Conservation (phyloP, 768 basidiomycete species). For the Tephrocybe sp. region DNA sequence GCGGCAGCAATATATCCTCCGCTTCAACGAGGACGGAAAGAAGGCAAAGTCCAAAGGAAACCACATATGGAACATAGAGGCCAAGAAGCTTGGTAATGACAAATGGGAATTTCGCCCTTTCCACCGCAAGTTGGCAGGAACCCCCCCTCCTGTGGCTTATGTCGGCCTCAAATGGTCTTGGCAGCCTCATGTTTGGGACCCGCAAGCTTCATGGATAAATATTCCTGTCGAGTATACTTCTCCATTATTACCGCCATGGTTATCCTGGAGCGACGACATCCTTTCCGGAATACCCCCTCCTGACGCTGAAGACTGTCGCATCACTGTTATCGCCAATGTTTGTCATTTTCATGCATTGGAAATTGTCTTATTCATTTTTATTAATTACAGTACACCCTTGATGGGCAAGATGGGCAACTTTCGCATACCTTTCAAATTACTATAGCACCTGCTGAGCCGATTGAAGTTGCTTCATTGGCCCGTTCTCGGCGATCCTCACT, state of each 20-base stretch:
- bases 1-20: conserved; percentile 90
- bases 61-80: conserved; percentile 98
- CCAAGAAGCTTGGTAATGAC: conserved; percentile 74
- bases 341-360: conserved; percentile 17
- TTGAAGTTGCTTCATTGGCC: conserved; percentile 37
- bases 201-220: conserved; percentile 82
- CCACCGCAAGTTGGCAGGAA: conserved; percentile 82
- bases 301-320: conserved; percentile 71
- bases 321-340: conserved; percentile 77
- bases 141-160: conserved; percentile 79
- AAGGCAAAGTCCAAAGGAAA: conserved; percentile 99
- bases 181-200: conserved; percentile 96
- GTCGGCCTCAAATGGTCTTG: conserved; percentile 81
- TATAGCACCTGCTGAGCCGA: conserved; percentile 60
- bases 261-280: conserved; percentile 82
- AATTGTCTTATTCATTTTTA: background rate
- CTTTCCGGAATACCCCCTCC: conserved; percentile 78
- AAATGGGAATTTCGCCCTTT: conserved; percentile 89
- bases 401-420: conserved; percentile 71
- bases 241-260: conserved; percentile 81
- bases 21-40: conserved; percentile 98
- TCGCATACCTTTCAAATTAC: conserved; percentile 65
- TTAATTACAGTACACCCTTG: conserved; percentile 58
- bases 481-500: conserved; percentile 42
- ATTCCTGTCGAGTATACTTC: conserved; percentile 79